These are phyloP conservation scores for Penicillium sp. DNA, from an alignment of 2,329 filamentous ascomycete species.

Conservation along the genomic window DNA sequence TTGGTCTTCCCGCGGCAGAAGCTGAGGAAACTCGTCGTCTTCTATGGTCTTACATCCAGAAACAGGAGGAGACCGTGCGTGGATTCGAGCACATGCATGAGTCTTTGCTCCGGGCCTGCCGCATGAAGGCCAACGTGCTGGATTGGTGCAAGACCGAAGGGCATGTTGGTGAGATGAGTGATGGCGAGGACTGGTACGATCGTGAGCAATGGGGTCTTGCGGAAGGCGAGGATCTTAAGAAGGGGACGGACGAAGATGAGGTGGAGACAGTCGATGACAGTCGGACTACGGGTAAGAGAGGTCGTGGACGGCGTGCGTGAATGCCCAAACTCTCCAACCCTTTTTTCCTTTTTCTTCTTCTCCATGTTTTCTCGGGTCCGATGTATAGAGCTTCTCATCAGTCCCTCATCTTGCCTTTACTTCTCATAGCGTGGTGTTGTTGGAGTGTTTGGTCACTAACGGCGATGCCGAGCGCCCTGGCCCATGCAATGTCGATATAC, in stretches of 20 bases:
- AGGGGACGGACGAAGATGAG: slow-evolving; percentile 57
- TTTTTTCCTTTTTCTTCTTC: background rate
- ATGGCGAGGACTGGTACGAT: slow-evolving; percentile 65
- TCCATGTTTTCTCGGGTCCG: too few species aligned
- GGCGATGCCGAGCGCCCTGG: slow-evolving; percentile 6
- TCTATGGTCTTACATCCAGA: slow-evolving; percentile 58
- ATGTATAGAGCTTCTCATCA: too few species aligned
- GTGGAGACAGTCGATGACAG: slow-evolving; percentile 47
- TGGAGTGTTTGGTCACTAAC: slow-evolving; percentile 18
- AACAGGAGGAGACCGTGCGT: slow-evolving; percentile 59
- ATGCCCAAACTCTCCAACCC: slow-evolving; percentile 1
- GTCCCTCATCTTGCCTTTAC: slow-evolving; percentile 7
- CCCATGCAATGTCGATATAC: slow-evolving; percentile 15
- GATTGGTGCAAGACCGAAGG: slow-evolving; percentile 58
- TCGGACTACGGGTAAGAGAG: slow-evolving; percentile 37
- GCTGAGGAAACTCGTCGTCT: slow-evolving; percentile 58
- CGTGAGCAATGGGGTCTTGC: slow-evolving; percentile 54
- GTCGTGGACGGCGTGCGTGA: slow-evolving; percentile 32
- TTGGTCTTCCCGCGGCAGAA: slow-evolving; percentile 53
- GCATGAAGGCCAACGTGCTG: slow-evolving; percentile 54
- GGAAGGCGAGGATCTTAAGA: slow-evolving; percentile 51
- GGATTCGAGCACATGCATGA: slow-evolving; percentile 51
- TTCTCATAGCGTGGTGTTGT: slow-evolving; percentile 31
- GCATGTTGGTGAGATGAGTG: slow-evolving; percentile 60
- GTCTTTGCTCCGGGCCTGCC: slow-evolving; percentile 54